These are phyloP conservation scores for Chrysanthemum lavandulifolium DNA, from an alignment of 129 eudicot genomes.

Conservation along the genomic window DNA sequence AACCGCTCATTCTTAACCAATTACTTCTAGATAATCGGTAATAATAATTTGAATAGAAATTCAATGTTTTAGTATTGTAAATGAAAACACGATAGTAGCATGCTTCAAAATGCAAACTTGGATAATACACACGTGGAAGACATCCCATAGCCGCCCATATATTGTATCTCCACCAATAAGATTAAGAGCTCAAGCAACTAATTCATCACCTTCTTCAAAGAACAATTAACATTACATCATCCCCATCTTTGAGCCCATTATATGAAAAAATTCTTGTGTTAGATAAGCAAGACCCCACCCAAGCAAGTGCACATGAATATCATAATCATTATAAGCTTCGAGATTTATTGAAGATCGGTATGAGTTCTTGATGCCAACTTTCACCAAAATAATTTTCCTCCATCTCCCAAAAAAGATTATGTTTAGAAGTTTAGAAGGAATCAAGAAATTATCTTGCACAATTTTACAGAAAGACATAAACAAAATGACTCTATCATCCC, in stretches of 20 bases:
- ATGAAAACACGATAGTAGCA: slow-evolving; percentile 87
- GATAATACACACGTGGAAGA: slow-evolving; percentile 76
- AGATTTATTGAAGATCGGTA: neutral
- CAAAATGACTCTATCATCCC: neutral
- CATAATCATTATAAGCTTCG: slow-evolving; percentile 1
- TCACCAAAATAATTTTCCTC: slow-evolving; percentile 10
- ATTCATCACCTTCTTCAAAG: slow-evolving; percentile 75
- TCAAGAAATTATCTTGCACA: neutral
- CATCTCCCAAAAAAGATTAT: neutral
- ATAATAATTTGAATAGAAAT: too few relatives aligned
- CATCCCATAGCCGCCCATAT: slow-evolving; percentile 96
- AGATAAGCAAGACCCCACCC: slow-evolving; percentile 97
- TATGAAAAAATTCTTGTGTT: slow-evolving; percentile 97
- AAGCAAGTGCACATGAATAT: slow-evolving; percentile 8
- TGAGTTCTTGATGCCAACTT: neutral
- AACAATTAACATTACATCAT: slow-evolving; percentile 66
- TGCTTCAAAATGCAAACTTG: slow-evolving; percentile 96
- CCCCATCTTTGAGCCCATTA: slow-evolving; percentile 95
- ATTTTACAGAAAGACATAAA: neutral
- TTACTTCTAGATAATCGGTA: too few relatives aligned
- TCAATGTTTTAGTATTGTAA: too few relatives aligned
- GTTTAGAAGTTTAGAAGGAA: slow-evolving; percentile 4
- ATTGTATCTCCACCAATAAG: slow-evolving; percentile 93
- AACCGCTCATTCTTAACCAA: too few relatives aligned
- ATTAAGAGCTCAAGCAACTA: slow-evolving; percentile 95